Percentiles rank a stretch among this genome's conserved stretches.
phyloP scores from a whole-genome alignment of 2,329 filamentous ascomycete genomes.

The Pseudogymnoascus sp. region DNA sequence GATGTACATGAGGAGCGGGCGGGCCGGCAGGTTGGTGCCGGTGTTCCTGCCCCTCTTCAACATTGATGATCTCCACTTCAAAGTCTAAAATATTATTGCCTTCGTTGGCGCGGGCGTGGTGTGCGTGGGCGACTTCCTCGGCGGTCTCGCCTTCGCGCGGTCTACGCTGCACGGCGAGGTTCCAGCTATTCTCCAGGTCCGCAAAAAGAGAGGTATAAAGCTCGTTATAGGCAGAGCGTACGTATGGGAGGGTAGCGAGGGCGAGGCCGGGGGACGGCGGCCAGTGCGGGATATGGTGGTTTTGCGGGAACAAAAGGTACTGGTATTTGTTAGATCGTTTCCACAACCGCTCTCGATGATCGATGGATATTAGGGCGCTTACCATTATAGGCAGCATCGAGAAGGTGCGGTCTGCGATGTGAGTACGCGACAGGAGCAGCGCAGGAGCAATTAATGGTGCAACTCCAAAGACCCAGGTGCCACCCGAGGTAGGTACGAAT shows the following conservation, averaged over 20 bases:
- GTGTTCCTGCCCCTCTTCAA: not conserved
- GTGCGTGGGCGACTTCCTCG: conserved; percentile 20
- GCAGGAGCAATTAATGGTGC: conserved; percentile 60
- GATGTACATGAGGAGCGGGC: not conserved
- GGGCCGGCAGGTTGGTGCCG: not conserved
- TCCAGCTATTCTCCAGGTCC: conserved; percentile 25
- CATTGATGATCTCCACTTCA: conserved; percentile 36
- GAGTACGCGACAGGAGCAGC: conserved; percentile 59
- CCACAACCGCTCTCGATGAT: conserved; percentile 16
- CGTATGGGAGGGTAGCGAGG: conserved; percentile 57
- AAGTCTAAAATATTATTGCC: conserved; percentile 14
- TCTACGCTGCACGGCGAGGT: conserved; percentile 24
- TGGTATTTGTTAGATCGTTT: conserved; percentile 9
- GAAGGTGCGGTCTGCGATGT: conserved; percentile 43
- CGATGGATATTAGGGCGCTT: conserved; percentile 46
- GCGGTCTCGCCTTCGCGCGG: conserved; percentile 27
- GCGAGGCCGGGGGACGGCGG: conserved; percentile 57
- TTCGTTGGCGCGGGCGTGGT: conserved; percentile 19
- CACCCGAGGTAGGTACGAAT: conserved; percentile 19
- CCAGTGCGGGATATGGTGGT: conserved; percentile 19
- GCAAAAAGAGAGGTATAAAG: conserved; percentile 38
- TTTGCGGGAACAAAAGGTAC: conserved; percentile 20
- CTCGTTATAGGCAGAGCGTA: conserved; percentile 54
- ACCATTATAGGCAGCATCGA: conserved; percentile 29
- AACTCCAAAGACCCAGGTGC: conserved; percentile 35